Evolutionary conservation across 352 stramenopile genomes (phyloP).

Genomic region (Phytopythium ostracodes): DNA sequence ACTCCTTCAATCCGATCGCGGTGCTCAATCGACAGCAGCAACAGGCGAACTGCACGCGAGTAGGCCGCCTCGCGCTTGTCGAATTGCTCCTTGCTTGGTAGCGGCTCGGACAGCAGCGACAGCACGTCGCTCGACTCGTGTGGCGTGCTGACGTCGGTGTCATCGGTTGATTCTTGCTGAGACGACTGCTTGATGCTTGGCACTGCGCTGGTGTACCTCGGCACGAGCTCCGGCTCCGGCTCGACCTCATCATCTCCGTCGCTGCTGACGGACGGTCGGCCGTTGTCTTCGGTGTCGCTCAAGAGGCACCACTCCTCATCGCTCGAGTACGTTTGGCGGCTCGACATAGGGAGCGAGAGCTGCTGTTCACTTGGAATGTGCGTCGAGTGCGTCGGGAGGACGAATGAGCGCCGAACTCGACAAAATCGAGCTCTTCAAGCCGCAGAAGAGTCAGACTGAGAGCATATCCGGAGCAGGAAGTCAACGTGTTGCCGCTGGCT

Average conservation of each 20-base stretch:
- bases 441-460: not conserved
- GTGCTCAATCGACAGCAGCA: constrained; percentile 34
- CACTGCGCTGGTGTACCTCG: not conserved
- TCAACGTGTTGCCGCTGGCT: not conserved
- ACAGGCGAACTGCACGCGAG: constrained; percentile 23
- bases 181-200: not conserved
- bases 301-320: constrained; percentile 63
- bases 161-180: not conserved
- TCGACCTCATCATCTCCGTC: constrained; percentile 21
- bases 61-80: constrained; percentile 8
- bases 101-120: not conserved
- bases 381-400: not conserved
- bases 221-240: constrained; percentile 18
- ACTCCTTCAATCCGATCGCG: constrained; percentile 12
- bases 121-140: not conserved
- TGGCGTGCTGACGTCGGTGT: not conserved
- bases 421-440: not conserved
- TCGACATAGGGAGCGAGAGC: not conserved
- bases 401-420: not conserved
- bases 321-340: constrained; percentile 1
- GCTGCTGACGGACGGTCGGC: constrained; percentile 19
- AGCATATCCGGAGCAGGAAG: not conserved
- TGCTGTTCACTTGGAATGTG: not conserved
- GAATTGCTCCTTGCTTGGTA: not conserved
- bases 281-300: constrained; percentile 30